Conservation (phyloP, 73 alveolate genomes). For the Symbiodinium pilosum region DNA sequence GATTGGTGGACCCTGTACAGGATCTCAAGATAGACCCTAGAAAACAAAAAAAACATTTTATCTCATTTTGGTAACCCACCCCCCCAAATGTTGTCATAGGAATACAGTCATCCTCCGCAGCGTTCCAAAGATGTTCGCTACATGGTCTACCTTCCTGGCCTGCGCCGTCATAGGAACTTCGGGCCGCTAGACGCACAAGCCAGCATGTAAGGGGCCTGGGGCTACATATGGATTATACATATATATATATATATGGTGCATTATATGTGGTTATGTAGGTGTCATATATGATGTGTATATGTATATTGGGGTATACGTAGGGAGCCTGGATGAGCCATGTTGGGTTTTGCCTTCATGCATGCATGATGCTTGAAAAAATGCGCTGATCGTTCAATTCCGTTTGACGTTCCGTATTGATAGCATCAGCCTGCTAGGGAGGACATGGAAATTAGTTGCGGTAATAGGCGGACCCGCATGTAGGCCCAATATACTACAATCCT, state of each 20-base stretch:
- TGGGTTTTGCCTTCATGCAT: background rate
- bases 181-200: background rate
- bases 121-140: background rate
- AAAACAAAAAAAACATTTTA: no score
- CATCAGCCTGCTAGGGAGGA: background rate
- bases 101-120: no score
- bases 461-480: no score
- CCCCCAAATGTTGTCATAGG: no score
- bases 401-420: background rate
- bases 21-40: no score
- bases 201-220: background rate
- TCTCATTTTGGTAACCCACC: no score
- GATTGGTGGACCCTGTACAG: no score
- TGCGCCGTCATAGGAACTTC: background rate
- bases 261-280: no score
- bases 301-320: background rate
- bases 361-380: background rate
- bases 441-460: no score
- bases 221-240: background rate
- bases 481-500: no score
- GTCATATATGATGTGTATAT: background rate
- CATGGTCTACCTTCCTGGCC: background rate
- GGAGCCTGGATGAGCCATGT: background rate
- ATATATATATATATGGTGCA: no score
- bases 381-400: background rate